phyloP scores from a whole-genome alignment of 2,329 filamentous ascomycete species.

The Fusarium devonianum region DNA sequence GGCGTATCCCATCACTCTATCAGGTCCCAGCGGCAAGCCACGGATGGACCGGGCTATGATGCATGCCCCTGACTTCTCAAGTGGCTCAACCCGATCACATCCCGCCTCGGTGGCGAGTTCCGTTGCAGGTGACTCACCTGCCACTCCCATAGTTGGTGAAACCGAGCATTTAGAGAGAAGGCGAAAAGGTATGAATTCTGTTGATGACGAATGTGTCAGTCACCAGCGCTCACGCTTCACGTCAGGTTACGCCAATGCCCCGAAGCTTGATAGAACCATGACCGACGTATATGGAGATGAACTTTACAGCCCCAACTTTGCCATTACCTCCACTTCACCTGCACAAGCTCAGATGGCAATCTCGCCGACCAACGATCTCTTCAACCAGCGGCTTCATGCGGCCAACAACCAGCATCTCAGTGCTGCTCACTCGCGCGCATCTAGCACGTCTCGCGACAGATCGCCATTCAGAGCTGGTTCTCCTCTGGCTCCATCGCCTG shows the following conservation, averaged over 20 bases:
- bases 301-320: slow-evolving; percentile 77
- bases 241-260: slow-evolving; percentile 61
- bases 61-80: slow-evolving; percentile 55
- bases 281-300: slow-evolving; percentile 87
- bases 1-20: slow-evolving; percentile 51
- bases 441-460: slow-evolving; percentile 65
- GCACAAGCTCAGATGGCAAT: slow-evolving; percentile 55
- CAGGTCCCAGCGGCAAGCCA: slow-evolving; percentile 47
- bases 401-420: slow-evolving; percentile 77
- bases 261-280: slow-evolving; percentile 85
- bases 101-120: slow-evolving; percentile 66
- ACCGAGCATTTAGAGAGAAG: slow-evolving; percentile 57
- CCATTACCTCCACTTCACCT: slow-evolving; percentile 63
- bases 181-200: slow-evolving; percentile 60
- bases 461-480: slow-evolving; percentile 84
- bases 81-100: slow-evolving; percentile 54
- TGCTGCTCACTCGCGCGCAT: slow-evolving; percentile 61
- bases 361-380: slow-evolving; percentile 64
- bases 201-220: slow-evolving; percentile 2
- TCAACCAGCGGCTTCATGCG: slow-evolving; percentile 78
- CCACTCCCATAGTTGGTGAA: slow-evolving; percentile 61
- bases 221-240: slow-evolving; percentile 65
- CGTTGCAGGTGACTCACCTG: slow-evolving; percentile 65
- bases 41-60: slow-evolving; percentile 53
- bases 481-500: slow-evolving; percentile 60